Evolutionary conservation across 495 filamentous ascomycete species (phyloP), one percentile per base, ranked within the genome.

Genomic region (Penicillium dipodomyicola): DNA sequence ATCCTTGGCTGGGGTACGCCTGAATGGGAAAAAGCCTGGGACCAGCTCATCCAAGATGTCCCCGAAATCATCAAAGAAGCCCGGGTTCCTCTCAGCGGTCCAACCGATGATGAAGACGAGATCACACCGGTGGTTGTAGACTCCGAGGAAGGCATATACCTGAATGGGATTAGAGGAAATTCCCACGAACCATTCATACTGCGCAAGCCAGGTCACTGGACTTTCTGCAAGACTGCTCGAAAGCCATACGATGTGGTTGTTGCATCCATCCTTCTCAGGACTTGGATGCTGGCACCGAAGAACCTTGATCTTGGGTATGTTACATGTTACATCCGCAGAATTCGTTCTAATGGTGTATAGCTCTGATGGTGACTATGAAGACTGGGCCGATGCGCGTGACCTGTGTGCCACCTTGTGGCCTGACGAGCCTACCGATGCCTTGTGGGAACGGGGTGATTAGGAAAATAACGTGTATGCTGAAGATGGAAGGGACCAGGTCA

Each of bases 161-260:
- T 65, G 22, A 59, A 62, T 19, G 62, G 62, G 3, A 25, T 57
- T 7, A 30, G 20, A 5, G 41, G 44, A 2, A 23, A 56, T 9
- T 32, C 35, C 8, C 27, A 59, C 7, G 59, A 59, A 39, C 3
- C 17, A 1, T 51, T 65, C 11, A 33, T 40, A 8, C 20, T 65
- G 15, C 27, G 20, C 19, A 44, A 57, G 30, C 15, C 39, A 1
- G 29, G 30, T 9, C 2, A 15, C 3, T 35, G 33, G 22, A 19
- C 6, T 1, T 62, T 57, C 37, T 42, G 50, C 51, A 59, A 59
- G 44, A 65, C 60, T 12, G 52, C 19, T 3, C 37, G 20, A 6
- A 56, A 45, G 53, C 52, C 56, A 9, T 65, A 65, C 22, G 60
- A 65, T 54, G n/a, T 20, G 7, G 63, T 63, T 15, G 60, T 65